A percentile compares a stretch with the other conserved stretches of the same genome.
phyloP scores from a whole-genome alignment of 441 rosid genomes.

The Macaranga tanarius region DNA sequence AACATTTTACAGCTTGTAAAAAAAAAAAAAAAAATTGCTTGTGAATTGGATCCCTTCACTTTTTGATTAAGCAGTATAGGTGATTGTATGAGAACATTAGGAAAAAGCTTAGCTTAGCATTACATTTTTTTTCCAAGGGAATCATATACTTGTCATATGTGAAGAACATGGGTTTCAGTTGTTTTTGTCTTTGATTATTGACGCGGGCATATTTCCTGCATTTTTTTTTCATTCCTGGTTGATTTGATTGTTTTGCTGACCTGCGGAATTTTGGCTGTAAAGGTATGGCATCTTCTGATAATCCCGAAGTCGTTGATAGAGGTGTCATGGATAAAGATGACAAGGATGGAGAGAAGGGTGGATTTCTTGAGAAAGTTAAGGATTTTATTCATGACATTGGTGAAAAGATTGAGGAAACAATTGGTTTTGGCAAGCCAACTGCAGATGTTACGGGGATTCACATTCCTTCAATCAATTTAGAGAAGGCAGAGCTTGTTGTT shows the following conservation, averaged over 20 bases:
- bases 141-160: background rate
- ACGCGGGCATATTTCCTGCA: background rate
- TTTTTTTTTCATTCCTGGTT: constrained; percentile 1
- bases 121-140: background rate
- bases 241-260: background rate
- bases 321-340: constrained; percentile 46
- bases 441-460: constrained; percentile 81
- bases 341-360: constrained; percentile 63
- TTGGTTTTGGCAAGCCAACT: constrained; percentile 94
- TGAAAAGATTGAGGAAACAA: constrained; percentile 79
- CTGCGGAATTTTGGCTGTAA: background rate
- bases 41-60: background rate
- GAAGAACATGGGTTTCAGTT: background rate
- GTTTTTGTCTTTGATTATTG: background rate
- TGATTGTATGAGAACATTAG: too few relatives aligned
- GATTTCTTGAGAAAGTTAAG: constrained; percentile 83
- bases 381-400: constrained; percentile 88
- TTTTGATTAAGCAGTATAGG: background rate
- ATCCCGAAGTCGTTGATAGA: constrained; percentile 57
- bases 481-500: constrained; percentile 70
- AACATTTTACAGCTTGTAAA: too few relatives aligned
- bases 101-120: background rate
- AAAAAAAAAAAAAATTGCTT: too few relatives aligned
- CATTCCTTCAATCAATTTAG: constrained; percentile 69
- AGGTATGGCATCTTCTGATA: constrained; percentile 81